These are phyloP conservation scores for Symmetrospora coprosmae DNA, from an alignment of 768 basidiomycete species.

Conservation along the genomic window DNA sequence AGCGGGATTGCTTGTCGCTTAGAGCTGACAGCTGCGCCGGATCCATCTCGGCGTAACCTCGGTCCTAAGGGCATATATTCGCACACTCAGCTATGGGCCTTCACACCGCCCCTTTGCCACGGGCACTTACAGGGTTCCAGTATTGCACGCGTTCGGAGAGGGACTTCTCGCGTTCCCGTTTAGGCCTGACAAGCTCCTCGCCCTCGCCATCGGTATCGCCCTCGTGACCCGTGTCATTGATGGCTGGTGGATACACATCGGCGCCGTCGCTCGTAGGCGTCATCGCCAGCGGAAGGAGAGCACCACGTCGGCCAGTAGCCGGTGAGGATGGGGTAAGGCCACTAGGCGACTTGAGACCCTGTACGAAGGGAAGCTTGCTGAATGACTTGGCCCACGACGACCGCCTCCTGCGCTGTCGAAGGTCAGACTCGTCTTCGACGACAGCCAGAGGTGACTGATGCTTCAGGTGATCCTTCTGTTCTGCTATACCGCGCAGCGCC, in stretches of 20 bases:
- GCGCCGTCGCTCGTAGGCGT: slow-evolving; percentile 35
- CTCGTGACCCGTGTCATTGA: slow-evolving; percentile 37
- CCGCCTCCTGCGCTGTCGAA: slow-evolving; percentile 36
- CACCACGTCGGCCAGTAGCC: not conserved
- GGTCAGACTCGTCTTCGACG: slow-evolving; percentile 49
- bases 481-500: slow-evolving; percentile 57
- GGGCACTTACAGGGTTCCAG: slow-evolving; percentile 19
- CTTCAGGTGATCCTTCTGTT: slow-evolving; percentile 72
- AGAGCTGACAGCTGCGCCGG: not conserved
- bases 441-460: slow-evolving; percentile 83
- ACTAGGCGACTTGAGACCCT: slow-evolving; percentile 24
- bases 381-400: slow-evolving; percentile 42
- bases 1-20: not conserved
- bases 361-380: slow-evolving; percentile 32
- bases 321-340: not conserved
- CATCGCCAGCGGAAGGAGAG: slow-evolving; percentile 21
- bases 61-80: not conserved
- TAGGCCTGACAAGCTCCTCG: slow-evolving; percentile 32
- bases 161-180: slow-evolving; percentile 58
- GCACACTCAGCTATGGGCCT: no score
- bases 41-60: slow-evolving; percentile 16
- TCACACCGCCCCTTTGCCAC: not conserved
- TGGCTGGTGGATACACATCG: not conserved
- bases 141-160: slow-evolving; percentile 58
- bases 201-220: slow-evolving; percentile 41